phyloP scores from a whole-genome alignment of 2,329 filamentous ascomycete species.

The Blastomyces percursus region DNA sequence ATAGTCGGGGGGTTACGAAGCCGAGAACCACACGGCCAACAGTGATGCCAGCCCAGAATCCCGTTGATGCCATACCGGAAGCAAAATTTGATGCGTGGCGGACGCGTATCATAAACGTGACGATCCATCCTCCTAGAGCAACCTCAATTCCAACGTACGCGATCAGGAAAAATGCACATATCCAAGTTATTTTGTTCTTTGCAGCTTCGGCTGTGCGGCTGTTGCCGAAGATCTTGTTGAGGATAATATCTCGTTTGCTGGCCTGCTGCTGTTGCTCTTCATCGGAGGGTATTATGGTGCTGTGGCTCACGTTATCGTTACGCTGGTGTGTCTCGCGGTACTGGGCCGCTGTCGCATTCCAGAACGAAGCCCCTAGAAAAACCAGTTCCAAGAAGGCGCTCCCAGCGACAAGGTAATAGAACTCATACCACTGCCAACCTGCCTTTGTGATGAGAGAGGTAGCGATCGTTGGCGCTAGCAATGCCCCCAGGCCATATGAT shows the following conservation, averaged over 20 bases:
- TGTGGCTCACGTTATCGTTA: slow-evolving; percentile 18
- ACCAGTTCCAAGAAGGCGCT: slow-evolving; percentile 46
- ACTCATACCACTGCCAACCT: slow-evolving; percentile 54
- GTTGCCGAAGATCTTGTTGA: slow-evolving; percentile 10
- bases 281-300: neutral
- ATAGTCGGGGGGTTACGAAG: slow-evolving; percentile 55
- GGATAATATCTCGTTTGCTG: neutral
- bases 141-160: slow-evolving; percentile 67
- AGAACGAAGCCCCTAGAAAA: slow-evolving; percentile 47
- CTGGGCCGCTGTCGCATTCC: slow-evolving; percentile 45
- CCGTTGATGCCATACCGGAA: slow-evolving; percentile 63
- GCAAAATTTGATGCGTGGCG: slow-evolving; percentile 58
- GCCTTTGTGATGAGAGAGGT: slow-evolving; percentile 59
- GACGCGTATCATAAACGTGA: slow-evolving; percentile 75
- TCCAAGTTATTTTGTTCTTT: slow-evolving; percentile 49
- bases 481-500: slow-evolving; percentile 58
- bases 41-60: slow-evolving; percentile 77
- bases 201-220: slow-evolving; percentile 21
- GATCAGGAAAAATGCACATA: slow-evolving; percentile 61
- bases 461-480: slow-evolving; percentile 57
- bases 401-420: slow-evolving; percentile 61
- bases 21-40: slow-evolving; percentile 61
- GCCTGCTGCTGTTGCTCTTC: slow-evolving; percentile 1
- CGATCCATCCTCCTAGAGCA: slow-evolving; percentile 67
- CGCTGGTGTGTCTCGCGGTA: slow-evolving; percentile 35